Base-by-base conservation (phyloP, 139 green algal genomes). In the Zygnema circumcarinatum region DNA sequence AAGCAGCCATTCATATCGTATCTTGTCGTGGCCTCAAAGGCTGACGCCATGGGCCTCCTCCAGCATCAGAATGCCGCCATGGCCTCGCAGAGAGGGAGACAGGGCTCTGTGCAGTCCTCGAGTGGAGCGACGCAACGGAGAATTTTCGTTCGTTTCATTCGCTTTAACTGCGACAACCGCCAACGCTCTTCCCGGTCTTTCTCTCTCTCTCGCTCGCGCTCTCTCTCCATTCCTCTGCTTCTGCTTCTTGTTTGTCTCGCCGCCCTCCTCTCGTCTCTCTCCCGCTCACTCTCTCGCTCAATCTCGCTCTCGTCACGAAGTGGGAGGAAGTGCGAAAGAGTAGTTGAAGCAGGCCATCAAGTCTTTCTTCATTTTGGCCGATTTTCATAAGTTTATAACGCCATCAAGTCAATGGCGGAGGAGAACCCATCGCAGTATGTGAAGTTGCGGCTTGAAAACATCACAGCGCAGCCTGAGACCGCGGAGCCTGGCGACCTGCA, bases 391-490 rank as follows among this genome's bases (percentile, higher is more conserved):
- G 31, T 69, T 81, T 53, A 3, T 16, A 7, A 62, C 16, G 32
- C 2, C 32, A 73, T 16, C 33, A 69, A 33, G 33, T 81, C 31
- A 81, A 69, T 53, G 74, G 74, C 42, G 39, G 76, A 31, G 1
- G 39, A 56, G 2, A 76, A 76, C 36, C 79, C 79, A 38, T 87
- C 81, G 31, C 81, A 87, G 67, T 87, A 87, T 56, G 81, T 87
- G 56, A 87, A 87, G 67, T 52, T 87, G 31, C 52, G 54, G 56
- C 36, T 54, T 29, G 81, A 81, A 32, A 83, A 56, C 56, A 81
- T 82, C 25, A 87, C 56, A 56, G 67, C 41, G 21, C 81, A 87
- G 74, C 35, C 36, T n/a, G 81, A 87, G 22, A 80, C 25, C 11
- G n/a, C n/a, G n/a, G 81, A 80, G 33, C 81, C 81, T 2, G 81